These are phyloP conservation scores for Bipolaris bicolor DNA, from an alignment of 2,329 filamentous ascomycete genomes.

Conservation along the genomic window DNA sequence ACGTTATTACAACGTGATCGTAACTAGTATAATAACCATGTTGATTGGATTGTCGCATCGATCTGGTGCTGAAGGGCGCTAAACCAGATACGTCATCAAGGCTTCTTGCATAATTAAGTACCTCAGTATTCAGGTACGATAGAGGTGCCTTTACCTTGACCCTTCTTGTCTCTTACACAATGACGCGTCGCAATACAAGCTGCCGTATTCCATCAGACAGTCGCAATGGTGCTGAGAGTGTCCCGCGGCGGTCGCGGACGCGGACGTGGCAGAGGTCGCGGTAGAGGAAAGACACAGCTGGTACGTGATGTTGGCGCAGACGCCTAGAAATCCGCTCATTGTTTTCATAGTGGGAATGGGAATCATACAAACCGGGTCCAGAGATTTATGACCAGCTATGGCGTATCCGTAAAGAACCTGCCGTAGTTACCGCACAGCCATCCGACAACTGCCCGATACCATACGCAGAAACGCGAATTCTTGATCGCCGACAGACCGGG, in stretches of 20 bases:
- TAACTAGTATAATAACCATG: background rate
- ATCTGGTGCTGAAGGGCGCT: background rate
- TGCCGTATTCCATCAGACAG: background rate
- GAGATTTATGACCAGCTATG: constrained; percentile 40
- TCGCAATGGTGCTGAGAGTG: constrained; percentile 35
- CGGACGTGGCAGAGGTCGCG: constrained; percentile 14
- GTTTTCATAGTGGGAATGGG: constrained; percentile 36
- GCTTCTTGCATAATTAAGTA: background rate
- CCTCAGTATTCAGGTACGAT: background rate
- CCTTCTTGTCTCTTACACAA: background rate
- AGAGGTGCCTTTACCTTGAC: background rate
- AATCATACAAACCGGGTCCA: constrained; percentile 35
- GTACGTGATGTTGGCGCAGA: constrained; percentile 14
- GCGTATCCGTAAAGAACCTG: constrained; percentile 36
- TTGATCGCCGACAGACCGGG: constrained; percentile 37
- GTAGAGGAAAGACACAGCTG: constrained; percentile 23
- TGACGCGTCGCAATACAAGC: background rate
- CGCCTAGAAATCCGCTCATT: constrained; percentile 2
- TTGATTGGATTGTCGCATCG: background rate
- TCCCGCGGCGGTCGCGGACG: constrained; percentile 20
- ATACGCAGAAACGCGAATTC: constrained; percentile 37
- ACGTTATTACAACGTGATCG: background rate
- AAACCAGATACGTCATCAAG: background rate
- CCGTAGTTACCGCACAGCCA: constrained; percentile 32
- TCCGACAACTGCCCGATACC: constrained; percentile 36